These are phyloP conservation scores for Sinapis alba DNA, from an alignment of 441 rosid species.

Conservation along the genomic window DNA sequence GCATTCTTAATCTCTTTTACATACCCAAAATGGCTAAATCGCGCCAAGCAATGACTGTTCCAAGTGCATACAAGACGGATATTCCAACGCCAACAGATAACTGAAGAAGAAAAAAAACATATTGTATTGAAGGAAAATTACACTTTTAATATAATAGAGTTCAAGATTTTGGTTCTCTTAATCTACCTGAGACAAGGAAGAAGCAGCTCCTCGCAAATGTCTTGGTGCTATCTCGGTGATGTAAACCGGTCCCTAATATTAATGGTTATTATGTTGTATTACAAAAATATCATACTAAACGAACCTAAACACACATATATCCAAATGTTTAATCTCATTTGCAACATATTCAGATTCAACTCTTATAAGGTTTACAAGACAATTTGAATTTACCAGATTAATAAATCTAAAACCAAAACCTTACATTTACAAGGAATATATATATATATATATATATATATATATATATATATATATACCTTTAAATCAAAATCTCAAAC, in stretches of 20 bases:
- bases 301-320: background rate
- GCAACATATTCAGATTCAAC: background rate
- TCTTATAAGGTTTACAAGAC: background rate
- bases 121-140: background rate
- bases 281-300: background rate
- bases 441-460: too few relatives aligned
- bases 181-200: slow-evolving; percentile 32
- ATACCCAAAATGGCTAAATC: slow-evolving; percentile 49
- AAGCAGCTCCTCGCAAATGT: slow-evolving; percentile 39
- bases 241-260: slow-evolving; percentile 38
- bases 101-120: slow-evolving; percentile 27
- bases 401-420: background rate
- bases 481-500: background rate
- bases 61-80: slow-evolving; percentile 43
- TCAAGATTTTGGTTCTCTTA: slow-evolving; percentile 1
- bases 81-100: slow-evolving; percentile 45
- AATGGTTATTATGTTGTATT: background rate
- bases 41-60: slow-evolving; percentile 52
- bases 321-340: background rate
- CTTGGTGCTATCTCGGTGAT: slow-evolving; percentile 42
- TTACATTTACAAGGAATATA: background rate
- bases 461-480: background rate
- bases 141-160: background rate
- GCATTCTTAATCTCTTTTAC: background rate
- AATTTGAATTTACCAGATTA: background rate